Evolutionary conservation across 2,329 filamentous ascomycete species (phyloP), one percentile per base, ranked within the genome.

Genomic region (Immersiporthe knoxdaviesiana): DNA sequence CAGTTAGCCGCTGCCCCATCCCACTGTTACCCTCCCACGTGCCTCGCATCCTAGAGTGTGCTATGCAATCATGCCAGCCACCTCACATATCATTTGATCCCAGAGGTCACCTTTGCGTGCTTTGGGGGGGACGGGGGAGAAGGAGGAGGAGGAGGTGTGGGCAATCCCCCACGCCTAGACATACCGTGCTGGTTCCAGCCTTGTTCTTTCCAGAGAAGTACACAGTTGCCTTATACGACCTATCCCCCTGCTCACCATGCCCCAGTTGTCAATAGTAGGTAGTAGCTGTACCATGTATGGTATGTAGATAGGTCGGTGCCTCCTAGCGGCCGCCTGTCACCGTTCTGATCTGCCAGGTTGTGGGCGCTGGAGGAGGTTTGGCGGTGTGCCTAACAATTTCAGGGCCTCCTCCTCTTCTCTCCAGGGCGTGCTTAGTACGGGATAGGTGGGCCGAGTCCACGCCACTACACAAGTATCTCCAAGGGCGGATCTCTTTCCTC

Each of bases 341-440:
- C 14, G 27, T 30, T 12, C 24, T 18, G 4, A 56, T 30, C 27
- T 32, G 14, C 52, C 12, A 30, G 24, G 30, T 32, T 10, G 54
- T 30, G 27, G 18, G 56, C 56, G 18, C 30, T 5, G 7, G 54
- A 37, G 21, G 2, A 37, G 56, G 21, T 59, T 11, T 37, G 56
- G 56, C 56, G 56, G 56, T 59, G 56, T 59, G 56, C 56, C 56
- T 59, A 59, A 59, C 56, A 59, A 59, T 59, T 56, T 56, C 52
- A 56, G 27, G 24, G 14, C 24, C n/a, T 27, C 52, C 12, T 47
- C 24, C n/a, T 27, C 52, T 5, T 47, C 35, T 35, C 44, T n/a
- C 21, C 27, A 54, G 24, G 7, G 52, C 27, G 24, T n/a, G n/a
- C n/a, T n/a, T n/a, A n/a, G n/a, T 30, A 16, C 52, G 5, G 27